A percentile compares a stretch with the other conserved stretches of the same genome.
Conservation (phyloP, 2,329 filamentous ascomycete genomes). For the Stachybotrys echinatus region DNA sequence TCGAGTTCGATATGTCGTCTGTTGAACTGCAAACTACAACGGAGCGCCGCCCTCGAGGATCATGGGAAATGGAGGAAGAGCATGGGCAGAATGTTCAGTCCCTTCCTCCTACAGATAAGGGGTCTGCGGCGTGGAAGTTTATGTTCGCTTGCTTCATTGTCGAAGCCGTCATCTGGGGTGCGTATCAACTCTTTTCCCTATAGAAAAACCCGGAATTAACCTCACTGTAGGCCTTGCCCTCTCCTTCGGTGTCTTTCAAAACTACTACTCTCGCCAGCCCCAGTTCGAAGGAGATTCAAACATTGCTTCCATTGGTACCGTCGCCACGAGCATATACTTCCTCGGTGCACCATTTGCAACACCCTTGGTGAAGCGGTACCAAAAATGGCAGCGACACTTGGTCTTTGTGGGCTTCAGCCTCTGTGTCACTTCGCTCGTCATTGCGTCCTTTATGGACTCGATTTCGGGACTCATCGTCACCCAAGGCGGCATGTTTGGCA, state of each 20-base stretch:
- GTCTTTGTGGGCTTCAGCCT: conserved; percentile 31
- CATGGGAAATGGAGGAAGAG: too few relatives aligned
- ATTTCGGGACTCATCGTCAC: conserved; percentile 30
- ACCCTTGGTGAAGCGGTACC: conserved; percentile 24
- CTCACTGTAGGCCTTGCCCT: conserved; percentile 18
- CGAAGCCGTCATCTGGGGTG: conserved; percentile 18
- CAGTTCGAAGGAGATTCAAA: conserved; percentile 18
- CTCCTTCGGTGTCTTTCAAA: conserved; percentile 23
- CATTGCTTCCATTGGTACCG: conserved; percentile 20
- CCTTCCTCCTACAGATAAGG: conserved; percentile 13
- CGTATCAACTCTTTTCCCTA: neutral
- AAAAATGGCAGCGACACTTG: conserved; percentile 24
- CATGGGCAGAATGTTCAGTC: too few relatives aligned
- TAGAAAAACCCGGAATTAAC: neutral
- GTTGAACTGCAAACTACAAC: too few relatives aligned
- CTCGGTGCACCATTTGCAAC: conserved; percentile 26
- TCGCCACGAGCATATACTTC: conserved; percentile 22
- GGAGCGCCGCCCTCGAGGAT: too few relatives aligned
- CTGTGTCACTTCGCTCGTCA: conserved; percentile 28
- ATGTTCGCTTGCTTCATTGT: conserved; percentile 16
- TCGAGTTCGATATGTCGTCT: too few relatives aligned
- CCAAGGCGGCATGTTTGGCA: conserved; percentile 32
- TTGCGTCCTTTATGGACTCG: conserved; percentile 25
- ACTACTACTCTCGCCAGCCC: conserved; percentile 20
- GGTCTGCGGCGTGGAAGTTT: conserved; percentile 15